These are phyloP conservation scores for Jacaranda copaia DNA, from an alignment of 257 asterid genomes.

Conservation along the genomic window DNA sequence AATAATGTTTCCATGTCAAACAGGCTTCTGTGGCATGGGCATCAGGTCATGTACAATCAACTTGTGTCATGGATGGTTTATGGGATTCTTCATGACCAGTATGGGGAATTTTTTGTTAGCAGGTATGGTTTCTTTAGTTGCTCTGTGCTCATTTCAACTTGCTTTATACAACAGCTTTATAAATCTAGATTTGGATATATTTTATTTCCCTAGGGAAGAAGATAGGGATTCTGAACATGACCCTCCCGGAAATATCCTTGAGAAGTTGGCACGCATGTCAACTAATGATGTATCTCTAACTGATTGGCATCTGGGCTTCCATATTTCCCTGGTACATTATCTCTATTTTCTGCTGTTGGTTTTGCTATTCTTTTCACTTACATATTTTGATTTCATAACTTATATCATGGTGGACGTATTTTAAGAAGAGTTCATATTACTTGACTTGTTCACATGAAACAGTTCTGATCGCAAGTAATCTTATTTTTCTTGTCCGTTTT, in stretches of 20 bases:
- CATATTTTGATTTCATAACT: slow-evolving; percentile 22
- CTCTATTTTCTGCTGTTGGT: slow-evolving; percentile 32
- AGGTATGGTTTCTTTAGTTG: slow-evolving; percentile 52
- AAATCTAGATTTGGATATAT: slow-evolving; percentile 31
- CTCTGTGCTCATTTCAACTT: slow-evolving; percentile 23
- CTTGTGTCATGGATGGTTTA: slow-evolving; percentile 97
- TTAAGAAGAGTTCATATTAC: slow-evolving; percentile 2
- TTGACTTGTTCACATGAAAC: slow-evolving; percentile 17
- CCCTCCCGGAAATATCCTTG: slow-evolving; percentile 57
- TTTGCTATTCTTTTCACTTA: neutral
- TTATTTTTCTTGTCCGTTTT: neutral
- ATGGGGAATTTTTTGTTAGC: slow-evolving; percentile 86
- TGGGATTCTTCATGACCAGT: slow-evolving; percentile 94
- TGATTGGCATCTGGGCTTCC: slow-evolving; percentile 97
- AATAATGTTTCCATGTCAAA: slow-evolving; percentile 39
- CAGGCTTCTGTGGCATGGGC: slow-evolving; percentile 99
- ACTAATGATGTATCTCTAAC: slow-evolving; percentile 66
- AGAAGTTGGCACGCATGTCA: slow-evolving; percentile 75
- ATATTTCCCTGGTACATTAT: slow-evolving; percentile 77
- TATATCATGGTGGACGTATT: neutral
- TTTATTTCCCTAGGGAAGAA: slow-evolving; percentile 68
- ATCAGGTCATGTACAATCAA: slow-evolving; percentile 97
- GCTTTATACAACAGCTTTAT: slow-evolving; percentile 28
- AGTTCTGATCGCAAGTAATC: slow-evolving; percentile 2
- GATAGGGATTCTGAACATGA: slow-evolving; percentile 74